These are phyloP conservation scores for Alloteropsis semialata DNA, from an alignment of 176 grass and related monocot species.

Conservation along the genomic window DNA sequence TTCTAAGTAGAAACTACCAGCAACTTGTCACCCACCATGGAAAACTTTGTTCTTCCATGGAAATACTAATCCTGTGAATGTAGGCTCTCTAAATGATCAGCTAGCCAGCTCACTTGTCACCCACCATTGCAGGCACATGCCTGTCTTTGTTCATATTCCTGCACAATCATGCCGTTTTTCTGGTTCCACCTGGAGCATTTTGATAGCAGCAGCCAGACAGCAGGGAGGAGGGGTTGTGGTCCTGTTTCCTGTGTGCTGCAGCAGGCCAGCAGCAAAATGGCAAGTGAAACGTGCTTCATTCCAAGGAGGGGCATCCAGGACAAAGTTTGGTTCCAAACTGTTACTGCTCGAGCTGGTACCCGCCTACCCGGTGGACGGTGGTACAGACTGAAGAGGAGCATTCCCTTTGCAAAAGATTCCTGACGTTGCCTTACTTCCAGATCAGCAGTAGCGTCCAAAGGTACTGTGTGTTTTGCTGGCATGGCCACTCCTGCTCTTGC, in stretches of 20 bases:
- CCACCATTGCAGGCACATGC: background rate
- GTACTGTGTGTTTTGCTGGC: background rate
- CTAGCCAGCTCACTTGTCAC: background rate
- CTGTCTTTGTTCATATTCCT: background rate
- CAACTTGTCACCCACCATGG: too few species aligned
- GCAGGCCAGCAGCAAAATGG: background rate
- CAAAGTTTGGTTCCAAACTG: background rate
- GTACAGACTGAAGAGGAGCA: background rate
- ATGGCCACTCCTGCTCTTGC: background rate
- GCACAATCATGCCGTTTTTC: background rate
- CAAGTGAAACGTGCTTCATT: constrained; percentile 23
- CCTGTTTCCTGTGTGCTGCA: background rate
- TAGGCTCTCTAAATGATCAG: constrained; percentile 30
- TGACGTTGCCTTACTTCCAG: background rate
- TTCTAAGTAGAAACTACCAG: constrained; percentile 28
- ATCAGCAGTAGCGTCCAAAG: background rate
- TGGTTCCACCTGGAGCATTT: constrained; percentile 19
- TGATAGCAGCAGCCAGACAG: background rate
- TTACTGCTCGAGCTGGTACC: background rate
- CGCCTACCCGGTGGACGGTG: too few species aligned
- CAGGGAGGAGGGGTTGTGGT: background rate
- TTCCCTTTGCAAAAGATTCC: background rate
- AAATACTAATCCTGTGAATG: constrained; percentile 66
- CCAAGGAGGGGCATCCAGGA: background rate
- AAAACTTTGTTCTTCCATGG: constrained; percentile 24